Evolutionary conservation across 345 rosid genomes (phyloP), one percentile per base, ranked within the genome.

Genomic region (Adansonia digitata): DNA sequence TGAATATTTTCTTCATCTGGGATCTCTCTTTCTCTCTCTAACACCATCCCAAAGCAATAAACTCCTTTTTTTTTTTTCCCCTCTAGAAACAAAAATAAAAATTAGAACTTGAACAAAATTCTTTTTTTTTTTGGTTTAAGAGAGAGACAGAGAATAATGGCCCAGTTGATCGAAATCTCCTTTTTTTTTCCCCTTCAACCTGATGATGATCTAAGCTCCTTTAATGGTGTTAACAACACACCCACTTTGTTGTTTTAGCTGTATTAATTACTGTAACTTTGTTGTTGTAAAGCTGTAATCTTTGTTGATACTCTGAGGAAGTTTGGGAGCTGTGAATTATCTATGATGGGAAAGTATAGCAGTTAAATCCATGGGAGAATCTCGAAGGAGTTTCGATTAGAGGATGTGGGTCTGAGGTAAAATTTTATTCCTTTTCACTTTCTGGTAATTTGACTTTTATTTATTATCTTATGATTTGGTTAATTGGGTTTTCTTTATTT

Each of bases 341-440:
- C 67, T 71, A 63, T 59, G 83, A 83, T 85, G 84, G 80, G 80
- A 82, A 82, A 81, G 80, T 79, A 39, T 10, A 77, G 77, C 55
- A 71, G 55, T 82, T 85, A 83, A 86, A 81, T 83, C 86, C 87
- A 81, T 74, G 83, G 64, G 31, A 78, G 83, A 75, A 76, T 81
- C 84, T 79, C 84, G 74, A 79, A 60, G 79, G 74, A 53, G 78
- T 75, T 85, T 80, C 79, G 86, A 87, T 84, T 76, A 79, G 85
- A 87, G 78, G 89, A 88, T 88, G 91, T 89, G 88, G 88, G 92
- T 88, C 91, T 93, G 84, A 90, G 94, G 94, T 90, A 85, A 86
- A 83, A 61, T 75, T 80, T 71, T 73, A 22, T 59, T 61, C n/a
- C 52, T 76, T 66, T 51, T 75, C 26, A 69, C 49, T 77, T 37